Conservation (phyloP, 1,139 yeast species). For the Zygosaccharomyces sapae region DNA sequence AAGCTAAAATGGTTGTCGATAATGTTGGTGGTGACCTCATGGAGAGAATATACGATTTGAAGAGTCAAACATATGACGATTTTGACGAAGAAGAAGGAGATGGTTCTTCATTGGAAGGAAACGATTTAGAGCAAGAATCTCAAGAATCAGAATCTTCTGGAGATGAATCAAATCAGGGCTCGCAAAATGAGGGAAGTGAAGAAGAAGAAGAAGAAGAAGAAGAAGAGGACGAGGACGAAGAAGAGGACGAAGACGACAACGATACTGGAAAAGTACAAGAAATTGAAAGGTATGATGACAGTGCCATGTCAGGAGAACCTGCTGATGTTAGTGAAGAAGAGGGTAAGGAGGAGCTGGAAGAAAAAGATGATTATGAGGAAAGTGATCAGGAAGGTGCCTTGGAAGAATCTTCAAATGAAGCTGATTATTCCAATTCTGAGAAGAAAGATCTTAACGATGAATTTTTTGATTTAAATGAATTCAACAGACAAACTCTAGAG, state of each 20-base stretch:
- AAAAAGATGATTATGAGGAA: conserved; percentile 24
- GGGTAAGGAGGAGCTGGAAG: conserved; percentile 24
- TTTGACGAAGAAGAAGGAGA: conserved; percentile 34
- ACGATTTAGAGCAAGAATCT: conserved; percentile 25
- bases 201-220: conserved; percentile 20
- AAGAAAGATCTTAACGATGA: conserved; percentile 72
- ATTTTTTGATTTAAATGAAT: conserved; percentile 80
- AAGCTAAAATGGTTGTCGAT: conserved; percentile 76
- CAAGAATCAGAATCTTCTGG: conserved; percentile 9
- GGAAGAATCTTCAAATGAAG: conserved; percentile 19
- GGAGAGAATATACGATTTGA: conserved; percentile 45
- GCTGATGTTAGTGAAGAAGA: conserved; percentile 11
- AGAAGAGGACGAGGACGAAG: too few species aligned
- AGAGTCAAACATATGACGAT: conserved; percentile 32
- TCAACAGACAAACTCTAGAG: conserved; percentile 73
- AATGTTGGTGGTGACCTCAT: conserved; percentile 58
- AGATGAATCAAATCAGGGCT: conserved; percentile 27
- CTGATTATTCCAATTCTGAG: conserved; percentile 19
- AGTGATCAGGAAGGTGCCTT: conserved; percentile 15
- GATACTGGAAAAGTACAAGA: conserved; percentile 25
- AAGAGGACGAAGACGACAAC: conserved; percentile 15
- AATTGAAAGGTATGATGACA: conserved; percentile 16
- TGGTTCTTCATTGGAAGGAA: conserved; percentile 30
- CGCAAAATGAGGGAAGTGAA: conserved; percentile 24
- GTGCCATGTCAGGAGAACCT: conserved; percentile 24